Percentiles rank a stretch among this genome's conserved stretches.
phyloP scores from a whole-genome alignment of 805 yeast genomes.

The Saccharomycopsis olivae region DNA sequence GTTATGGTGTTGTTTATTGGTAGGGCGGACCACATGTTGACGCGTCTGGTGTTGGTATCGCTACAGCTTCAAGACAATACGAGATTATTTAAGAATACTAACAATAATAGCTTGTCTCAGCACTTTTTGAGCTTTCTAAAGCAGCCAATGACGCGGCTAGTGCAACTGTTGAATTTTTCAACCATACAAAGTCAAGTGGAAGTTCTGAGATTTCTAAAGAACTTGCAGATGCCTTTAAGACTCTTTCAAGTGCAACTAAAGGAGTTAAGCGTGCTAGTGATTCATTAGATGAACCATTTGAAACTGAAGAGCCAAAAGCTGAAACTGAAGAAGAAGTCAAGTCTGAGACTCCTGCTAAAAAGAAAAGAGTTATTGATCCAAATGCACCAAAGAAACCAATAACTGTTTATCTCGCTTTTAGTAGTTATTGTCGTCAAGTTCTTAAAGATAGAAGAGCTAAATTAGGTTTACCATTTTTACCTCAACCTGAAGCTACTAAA shows the following conservation, averaged over 20 bases:
- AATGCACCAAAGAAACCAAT: slow-evolving; percentile 93
- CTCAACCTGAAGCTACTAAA: slow-evolving; percentile 69
- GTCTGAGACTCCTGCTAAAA: slow-evolving; percentile 24
- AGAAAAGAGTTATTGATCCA: slow-evolving; percentile 60
- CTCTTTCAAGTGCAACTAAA: slow-evolving; percentile 28
- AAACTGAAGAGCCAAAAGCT: slow-evolving; percentile 14
- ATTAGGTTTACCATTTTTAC: slow-evolving; percentile 49
- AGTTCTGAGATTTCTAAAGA: slow-evolving; percentile 29
- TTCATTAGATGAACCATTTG: not conserved
- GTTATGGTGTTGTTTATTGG: too few species aligned
- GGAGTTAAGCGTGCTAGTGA: slow-evolving; percentile 10
- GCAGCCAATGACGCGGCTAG: slow-evolving; percentile 81
- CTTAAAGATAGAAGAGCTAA: slow-evolving; percentile 58
- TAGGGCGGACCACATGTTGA: too few species aligned
- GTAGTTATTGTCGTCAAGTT: slow-evolving; percentile 60
- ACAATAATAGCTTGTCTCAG: slow-evolving; percentile 48
- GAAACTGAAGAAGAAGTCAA: slow-evolving; percentile 20
- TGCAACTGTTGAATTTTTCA: slow-evolving; percentile 70
- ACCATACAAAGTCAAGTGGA: slow-evolving; percentile 35
- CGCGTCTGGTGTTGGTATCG: too few species aligned
- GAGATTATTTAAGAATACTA: too few species aligned
- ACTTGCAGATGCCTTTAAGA: slow-evolving; percentile 28
- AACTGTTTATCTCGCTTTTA: slow-evolving; percentile 75
- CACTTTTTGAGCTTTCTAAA: slow-evolving; percentile 71
- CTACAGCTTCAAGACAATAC: too few species aligned